These are phyloP conservation scores for Phytophthora niederhauseri DNA, from an alignment of 352 stramenopile genomes.

Conservation along the genomic window DNA sequence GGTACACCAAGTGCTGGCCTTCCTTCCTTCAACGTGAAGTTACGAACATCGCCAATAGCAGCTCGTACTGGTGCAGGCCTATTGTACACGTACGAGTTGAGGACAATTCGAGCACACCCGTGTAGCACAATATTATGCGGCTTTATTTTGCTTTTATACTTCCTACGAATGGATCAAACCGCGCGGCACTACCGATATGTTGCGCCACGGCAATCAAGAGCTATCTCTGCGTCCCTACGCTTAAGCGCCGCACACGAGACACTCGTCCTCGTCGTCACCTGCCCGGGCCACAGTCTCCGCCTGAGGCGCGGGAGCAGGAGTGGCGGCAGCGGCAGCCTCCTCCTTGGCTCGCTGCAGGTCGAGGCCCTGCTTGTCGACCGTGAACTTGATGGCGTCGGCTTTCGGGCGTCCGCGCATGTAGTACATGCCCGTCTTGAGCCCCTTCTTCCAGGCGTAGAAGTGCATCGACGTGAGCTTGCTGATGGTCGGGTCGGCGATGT, in stretches of 20 bases:
- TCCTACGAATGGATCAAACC: neutral
- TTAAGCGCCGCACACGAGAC: constrained; percentile 81
- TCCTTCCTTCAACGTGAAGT: no score
- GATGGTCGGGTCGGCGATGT: constrained; percentile 98
- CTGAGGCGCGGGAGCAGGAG: constrained; percentile 15
- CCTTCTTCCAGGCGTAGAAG: constrained; percentile 99
- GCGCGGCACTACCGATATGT: neutral
- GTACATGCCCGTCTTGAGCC: constrained; percentile 99
- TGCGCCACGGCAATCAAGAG: neutral
- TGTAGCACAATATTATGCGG: neutral
- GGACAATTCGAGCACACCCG: no score
- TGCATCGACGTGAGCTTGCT: constrained; percentile 99
- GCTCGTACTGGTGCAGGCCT: no score
- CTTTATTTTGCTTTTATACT: constrained; percentile 10
- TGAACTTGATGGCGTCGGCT: constrained; percentile 99
- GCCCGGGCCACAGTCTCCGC: constrained; percentile 50
- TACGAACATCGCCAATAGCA: no score
- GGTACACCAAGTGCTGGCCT: no score
- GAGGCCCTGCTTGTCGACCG: constrained; percentile 96
- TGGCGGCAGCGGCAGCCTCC: neutral
- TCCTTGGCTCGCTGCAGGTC: constrained; percentile 48
- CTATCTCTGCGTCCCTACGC: neutral
- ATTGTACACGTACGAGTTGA: no score
- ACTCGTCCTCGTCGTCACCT: constrained; percentile 79
- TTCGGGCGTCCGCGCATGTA: constrained; percentile 99